A percentile compares a stretch with the other conserved stretches of the same genome.
Evolutionary conservation across 2,329 filamentous ascomycete species (phyloP).

Genomic region (Neopestalotiopsis sp.): DNA sequence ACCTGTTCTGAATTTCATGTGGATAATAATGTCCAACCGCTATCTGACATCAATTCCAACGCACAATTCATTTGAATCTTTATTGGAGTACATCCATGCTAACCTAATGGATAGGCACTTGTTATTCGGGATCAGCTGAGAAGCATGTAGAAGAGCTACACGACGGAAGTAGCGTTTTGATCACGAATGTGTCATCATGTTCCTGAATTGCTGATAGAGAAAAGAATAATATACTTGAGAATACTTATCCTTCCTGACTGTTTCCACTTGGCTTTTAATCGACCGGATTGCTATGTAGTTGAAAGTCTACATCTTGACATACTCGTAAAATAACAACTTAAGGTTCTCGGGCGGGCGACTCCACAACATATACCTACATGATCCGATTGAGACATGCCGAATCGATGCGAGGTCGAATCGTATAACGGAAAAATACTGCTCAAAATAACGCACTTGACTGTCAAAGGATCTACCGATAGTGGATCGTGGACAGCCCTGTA

Average conservation of each 20-base stretch:
- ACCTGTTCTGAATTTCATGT: slow-evolving; percentile 83
- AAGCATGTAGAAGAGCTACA: no score
- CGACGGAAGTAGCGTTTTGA: no score
- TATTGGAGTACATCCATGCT: not conserved
- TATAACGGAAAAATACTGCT: not conserved
- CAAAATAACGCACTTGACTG: not conserved
- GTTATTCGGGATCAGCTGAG: not conserved
- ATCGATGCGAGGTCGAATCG: not conserved
- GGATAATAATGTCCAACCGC: slow-evolving; percentile 81
- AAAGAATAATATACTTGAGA: no score
- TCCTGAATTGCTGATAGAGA: no score
- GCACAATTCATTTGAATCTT: slow-evolving; percentile 2
- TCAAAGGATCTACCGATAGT: not conserved
- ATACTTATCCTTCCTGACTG: no score
- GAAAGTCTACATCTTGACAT: no score
- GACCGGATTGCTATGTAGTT: no score
- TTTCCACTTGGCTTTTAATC: no score
- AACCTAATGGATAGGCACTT: not conserved
- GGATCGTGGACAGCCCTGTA: not conserved
- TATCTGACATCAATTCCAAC: slow-evolving; percentile 65
- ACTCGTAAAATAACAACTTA: no score
- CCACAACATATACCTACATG: not conserved
- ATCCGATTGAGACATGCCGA: not conserved
- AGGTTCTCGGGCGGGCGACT: not conserved
- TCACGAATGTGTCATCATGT: no score